phyloP scores from a whole-genome alignment of 2,329 filamentous ascomycete species.

The Neofusicoccum sp. region DNA sequence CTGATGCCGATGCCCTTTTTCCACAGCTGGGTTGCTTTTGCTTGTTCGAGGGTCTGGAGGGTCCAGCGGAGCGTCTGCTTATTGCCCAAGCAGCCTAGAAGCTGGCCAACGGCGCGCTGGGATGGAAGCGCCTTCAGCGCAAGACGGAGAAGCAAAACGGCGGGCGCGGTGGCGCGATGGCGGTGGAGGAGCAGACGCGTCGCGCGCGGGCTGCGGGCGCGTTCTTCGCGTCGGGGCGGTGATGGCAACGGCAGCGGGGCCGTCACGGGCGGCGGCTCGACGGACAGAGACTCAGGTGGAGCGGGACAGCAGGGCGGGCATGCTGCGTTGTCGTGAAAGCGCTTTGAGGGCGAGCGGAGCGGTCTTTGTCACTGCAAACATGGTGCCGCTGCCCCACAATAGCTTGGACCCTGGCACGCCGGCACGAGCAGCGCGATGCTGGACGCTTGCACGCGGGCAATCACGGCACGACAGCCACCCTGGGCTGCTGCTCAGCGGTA shows the following conservation, averaged over 20 bases:
- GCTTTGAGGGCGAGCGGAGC: background rate
- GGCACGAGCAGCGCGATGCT: too few species aligned
- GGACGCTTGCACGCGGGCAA: background rate
- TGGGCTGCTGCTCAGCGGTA: background rate
- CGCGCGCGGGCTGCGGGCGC: background rate
- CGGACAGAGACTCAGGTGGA: background rate
- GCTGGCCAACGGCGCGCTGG: background rate
- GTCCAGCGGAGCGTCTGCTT: background rate
- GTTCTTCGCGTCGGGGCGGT: background rate
- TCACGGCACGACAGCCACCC: background rate
- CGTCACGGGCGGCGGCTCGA: background rate
- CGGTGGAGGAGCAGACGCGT: background rate
- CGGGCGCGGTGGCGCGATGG: background rate
- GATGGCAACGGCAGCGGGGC: background rate
- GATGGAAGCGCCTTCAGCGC: background rate
- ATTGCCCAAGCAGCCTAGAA: background rate
- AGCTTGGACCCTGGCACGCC: constrained; percentile 8
- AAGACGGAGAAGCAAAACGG: background rate
- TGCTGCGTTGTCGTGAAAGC: background rate
- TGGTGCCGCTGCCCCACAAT: background rate
- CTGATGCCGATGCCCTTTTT: background rate
- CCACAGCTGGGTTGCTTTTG: background rate
- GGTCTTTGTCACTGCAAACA: constrained; percentile 6
- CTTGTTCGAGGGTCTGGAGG: background rate
- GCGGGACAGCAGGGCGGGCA: background rate